Evolutionary conservation across 2,329 filamentous ascomycete species (phyloP), one percentile per base, ranked within the genome.

Genomic region (Colletotrichum gloeosporioides): DNA sequence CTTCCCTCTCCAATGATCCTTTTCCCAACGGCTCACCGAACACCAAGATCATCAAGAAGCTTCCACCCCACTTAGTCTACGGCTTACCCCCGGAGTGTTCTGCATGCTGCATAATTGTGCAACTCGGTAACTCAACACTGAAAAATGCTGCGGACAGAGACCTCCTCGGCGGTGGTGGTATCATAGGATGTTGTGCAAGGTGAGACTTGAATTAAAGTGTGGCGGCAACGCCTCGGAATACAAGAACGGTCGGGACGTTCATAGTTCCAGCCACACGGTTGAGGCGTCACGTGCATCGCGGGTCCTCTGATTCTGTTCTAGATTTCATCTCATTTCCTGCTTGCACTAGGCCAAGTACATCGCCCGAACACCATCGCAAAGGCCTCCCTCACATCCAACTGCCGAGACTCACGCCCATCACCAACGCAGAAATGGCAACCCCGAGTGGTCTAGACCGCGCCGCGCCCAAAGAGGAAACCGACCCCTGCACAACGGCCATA

Each of bases 391-490:
- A 18, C 69, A 57, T 27, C 53, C 18, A 57, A 15, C n/a, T 36
- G 22, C 49, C 55, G 55, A 67, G 18, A 25, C 31, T 34, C 5
- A 29, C 18, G 34, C 16, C 44, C 15, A 25, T 10, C 7, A 68
- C 18, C 27, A 32, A 15, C 16, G 15, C 59, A 31, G 29, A 31
- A n/a, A n/a, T 13, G 44, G 22, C n/a, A 13, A 2, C 12, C 9
- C 22, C 66, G 53, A 74, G 44, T 15, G 49, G 8, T 25, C 29
- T 34, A 7, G 32, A 39, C 16, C n/a, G 57, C 49, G 13, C 57
- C 25, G 31, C 53, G 18, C 64, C 64, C 13, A 49, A 73, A 73
- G 65, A 53, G 70, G 70, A 61, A 69, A 71, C 59, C 53, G 70
- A 34, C 15, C 13, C 57, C 53, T 71, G 34, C 44, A 57, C 70